Percentiles rank a stretch among this genome's conserved stretches.
Conservation (phyloP, 2,329 filamentous ascomycete species). For the Cladophialophora psammophila region DNA sequence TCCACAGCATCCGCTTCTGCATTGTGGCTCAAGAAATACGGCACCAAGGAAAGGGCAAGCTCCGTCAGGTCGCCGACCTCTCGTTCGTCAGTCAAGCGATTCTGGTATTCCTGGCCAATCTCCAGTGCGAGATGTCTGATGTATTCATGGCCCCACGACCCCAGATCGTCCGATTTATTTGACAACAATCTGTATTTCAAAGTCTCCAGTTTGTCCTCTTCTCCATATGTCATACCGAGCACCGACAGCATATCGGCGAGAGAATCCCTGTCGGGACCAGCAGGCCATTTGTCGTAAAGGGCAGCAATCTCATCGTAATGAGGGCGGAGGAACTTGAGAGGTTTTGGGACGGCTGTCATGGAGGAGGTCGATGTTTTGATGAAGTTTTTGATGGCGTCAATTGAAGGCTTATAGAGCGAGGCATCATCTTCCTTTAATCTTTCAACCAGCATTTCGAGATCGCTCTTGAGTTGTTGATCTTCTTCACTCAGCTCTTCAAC, state of each 20-base stretch:
- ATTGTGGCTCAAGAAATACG: conserved; percentile 95
- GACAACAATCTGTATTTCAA: conserved; percentile 87
- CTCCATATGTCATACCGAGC: conserved; percentile 97
- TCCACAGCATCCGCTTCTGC: conserved; percentile 98
- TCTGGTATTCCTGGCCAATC: conserved; percentile 92
- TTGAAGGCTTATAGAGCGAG: conserved; percentile 85
- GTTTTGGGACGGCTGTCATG: conserved; percentile 99
- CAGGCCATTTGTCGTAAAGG: conserved; percentile 88
- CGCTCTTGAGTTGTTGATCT: conserved; percentile 96
- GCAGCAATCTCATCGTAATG: conserved; percentile 91
- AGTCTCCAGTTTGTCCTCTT: conserved; percentile 94
- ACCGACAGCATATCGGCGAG: conserved; percentile 96
- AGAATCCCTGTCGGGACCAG: conserved; percentile 75
- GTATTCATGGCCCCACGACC: conserved; percentile 98
- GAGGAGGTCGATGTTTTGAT: conserved; percentile 99
- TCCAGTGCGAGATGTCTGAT: conserved; percentile 93
- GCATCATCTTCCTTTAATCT: conserved; percentile 89
- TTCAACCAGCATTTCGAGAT: conserved; percentile 98
- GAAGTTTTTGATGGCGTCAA: conserved; percentile 96
- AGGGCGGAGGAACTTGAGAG: conserved; percentile 94
- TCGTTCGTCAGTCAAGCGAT: conserved; percentile 84
- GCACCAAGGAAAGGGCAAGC: conserved; percentile 82
- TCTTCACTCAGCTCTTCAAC: conserved; percentile 94
- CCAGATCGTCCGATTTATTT: conserved; percentile 82
- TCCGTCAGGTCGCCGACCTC: conserved; percentile 83